These are phyloP conservation scores for Geotrichum macrosporum DNA, from an alignment of 1,139 yeast genomes.

Conservation along the genomic window DNA sequence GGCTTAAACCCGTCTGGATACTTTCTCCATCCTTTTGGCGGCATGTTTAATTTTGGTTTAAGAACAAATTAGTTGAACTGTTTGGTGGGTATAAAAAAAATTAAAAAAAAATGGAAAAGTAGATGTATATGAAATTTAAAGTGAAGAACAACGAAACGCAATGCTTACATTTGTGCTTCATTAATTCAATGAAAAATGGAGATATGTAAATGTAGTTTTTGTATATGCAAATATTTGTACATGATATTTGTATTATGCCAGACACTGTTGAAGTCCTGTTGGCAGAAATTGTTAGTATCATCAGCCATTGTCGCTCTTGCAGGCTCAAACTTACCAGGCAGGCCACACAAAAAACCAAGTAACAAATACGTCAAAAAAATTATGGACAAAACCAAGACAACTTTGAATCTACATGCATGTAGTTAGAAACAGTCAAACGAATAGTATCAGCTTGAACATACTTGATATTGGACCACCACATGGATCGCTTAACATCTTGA, in stretches of 20 bases:
- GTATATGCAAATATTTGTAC: background rate
- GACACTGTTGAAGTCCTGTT: slow-evolving; percentile 7
- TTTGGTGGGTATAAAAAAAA: background rate
- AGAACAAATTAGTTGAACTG: background rate
- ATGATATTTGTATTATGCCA: background rate
- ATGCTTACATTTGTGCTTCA: too few species aligned
- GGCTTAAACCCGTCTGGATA: slow-evolving; percentile 39
- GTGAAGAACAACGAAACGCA: too few species aligned
- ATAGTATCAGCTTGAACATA: slow-evolving; percentile 13
- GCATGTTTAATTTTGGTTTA: slow-evolving; percentile 29
- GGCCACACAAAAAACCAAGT: slow-evolving; percentile 20
- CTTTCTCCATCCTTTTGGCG: slow-evolving; percentile 42
- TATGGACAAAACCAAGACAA: slow-evolving; percentile 10
- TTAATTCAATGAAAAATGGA: background rate
- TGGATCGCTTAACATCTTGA: slow-evolving; percentile 54
- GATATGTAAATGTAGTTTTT: background rate
- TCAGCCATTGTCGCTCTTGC: too few species aligned
- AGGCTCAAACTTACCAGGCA: slow-evolving; percentile 19
- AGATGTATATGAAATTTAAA: too few species aligned
- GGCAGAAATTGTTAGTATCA: slow-evolving; percentile 1
- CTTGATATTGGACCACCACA: slow-evolving; percentile 43
- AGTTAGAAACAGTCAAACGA: background rate
- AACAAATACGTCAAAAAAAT: slow-evolving; percentile 15
- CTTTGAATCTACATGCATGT: slow-evolving; percentile 12
- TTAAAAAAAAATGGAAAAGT: too few species aligned